phyloP scores from a whole-genome alignment of 352 stramenopile species.

The Phytophthora vignae region DNA sequence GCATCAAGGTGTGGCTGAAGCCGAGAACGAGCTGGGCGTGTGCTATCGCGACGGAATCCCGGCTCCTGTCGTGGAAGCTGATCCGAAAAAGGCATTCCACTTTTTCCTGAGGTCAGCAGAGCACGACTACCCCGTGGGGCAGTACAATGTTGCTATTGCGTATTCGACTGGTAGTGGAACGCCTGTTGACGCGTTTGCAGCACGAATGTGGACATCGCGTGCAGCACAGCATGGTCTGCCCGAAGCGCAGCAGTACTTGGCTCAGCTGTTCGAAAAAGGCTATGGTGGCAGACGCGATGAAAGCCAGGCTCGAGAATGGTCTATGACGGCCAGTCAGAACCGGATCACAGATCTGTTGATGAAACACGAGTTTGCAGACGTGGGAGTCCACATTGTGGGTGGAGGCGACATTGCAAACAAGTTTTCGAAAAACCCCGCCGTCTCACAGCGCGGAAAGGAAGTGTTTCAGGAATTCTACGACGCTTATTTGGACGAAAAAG shows the following conservation, averaged over 20 bases:
- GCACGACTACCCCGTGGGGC: constrained; percentile 43
- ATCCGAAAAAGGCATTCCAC: constrained; percentile 36
- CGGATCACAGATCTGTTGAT: constrained; percentile 27
- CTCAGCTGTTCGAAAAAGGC: constrained; percentile 35
- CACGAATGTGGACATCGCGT: constrained; percentile 45
- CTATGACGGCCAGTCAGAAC: constrained; percentile 26
- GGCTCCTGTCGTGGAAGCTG: constrained; percentile 19
- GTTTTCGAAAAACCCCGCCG: constrained; percentile 14
- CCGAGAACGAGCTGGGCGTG: constrained; percentile 47
- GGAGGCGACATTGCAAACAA: constrained; percentile 17
- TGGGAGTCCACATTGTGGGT: constrained; percentile 1
- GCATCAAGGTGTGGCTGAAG: constrained; percentile 45
- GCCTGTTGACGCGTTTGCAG: constrained; percentile 30
- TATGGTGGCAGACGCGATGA: constrained; percentile 35
- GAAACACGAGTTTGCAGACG: constrained; percentile 25
- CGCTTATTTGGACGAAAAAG: constrained; percentile 30
- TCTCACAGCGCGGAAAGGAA: constrained; percentile 24
- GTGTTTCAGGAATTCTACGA: constrained; percentile 33
- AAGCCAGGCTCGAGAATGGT: constrained; percentile 31
- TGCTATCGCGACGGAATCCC: constrained; percentile 45
- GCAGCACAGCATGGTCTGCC: constrained; percentile 45
- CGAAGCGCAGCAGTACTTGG: constrained; percentile 38
- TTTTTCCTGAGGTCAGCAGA: constrained; percentile 48
- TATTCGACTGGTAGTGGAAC: constrained; percentile 42
- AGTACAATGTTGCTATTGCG: constrained; percentile 46